Conservation (phyloP, 371 early-diverging fungal genomes). For the Rhizopus stolonifer region DNA sequence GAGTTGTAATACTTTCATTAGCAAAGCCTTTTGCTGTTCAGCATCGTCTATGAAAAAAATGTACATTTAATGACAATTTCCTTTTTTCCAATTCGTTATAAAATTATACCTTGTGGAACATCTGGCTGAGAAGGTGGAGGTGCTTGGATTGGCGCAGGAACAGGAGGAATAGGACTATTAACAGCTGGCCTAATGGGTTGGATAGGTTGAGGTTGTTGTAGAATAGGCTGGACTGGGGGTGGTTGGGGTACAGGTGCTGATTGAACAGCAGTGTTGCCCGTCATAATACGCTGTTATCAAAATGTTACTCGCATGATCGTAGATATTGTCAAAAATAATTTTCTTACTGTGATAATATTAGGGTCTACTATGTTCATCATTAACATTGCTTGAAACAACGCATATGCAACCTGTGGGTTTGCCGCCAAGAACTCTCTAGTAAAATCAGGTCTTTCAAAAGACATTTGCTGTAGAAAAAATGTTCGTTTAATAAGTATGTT, state of each 20-base stretch:
- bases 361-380: constrained; percentile 84
- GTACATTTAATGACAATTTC: background rate
- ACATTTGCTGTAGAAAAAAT: constrained; percentile 35
- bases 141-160: constrained; percentile 4
- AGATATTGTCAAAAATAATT: background rate
- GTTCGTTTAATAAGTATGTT: too few species aligned
- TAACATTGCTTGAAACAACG: constrained; percentile 82
- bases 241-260: constrained; percentile 4
- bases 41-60: constrained; percentile 26
- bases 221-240: constrained; percentile 20
- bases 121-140: constrained; percentile 5
- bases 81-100: background rate
- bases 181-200: constrained; percentile 26
- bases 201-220: constrained; percentile 30
- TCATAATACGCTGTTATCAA: constrained; percentile 39
- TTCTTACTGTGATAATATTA: constrained; percentile 66
- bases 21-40: constrained; percentile 49
- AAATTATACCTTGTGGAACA: constrained; percentile 2
- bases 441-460: constrained; percentile 66
- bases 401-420: constrained; percentile 87
- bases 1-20: constrained; percentile 55
- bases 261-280: constrained; percentile 14
- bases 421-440: constrained; percentile 65
- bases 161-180: constrained; percentile 12
- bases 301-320: constrained; percentile 10